Percentiles rank a stretch among this genome's conserved stretches.
These are phyloP conservation scores for Hordeum vulgare DNA, from an alignment of 176 grass and related monocot species.

Conservation along the genomic window MorexV3_pseudomolecules_assembly NC_058523.1:84301455-84301954, in stretches of 20 bases:
- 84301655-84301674: too few species aligned
- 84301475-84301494: too few species aligned
- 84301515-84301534: too few species aligned
- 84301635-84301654: too few species aligned
- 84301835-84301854: neutral
- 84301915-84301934: constrained; percentile 72
- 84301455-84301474: too few species aligned
- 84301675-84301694: neutral
- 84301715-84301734: neutral
- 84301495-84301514: too few species aligned
- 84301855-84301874: constrained; percentile 55
- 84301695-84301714: neutral
- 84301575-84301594: too few species aligned
- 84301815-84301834: neutral
- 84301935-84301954: constrained; percentile 60
- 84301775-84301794: neutral
- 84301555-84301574: too few species aligned
- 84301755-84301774: neutral
- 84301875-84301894: constrained; percentile 70
- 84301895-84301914: constrained; percentile 72
- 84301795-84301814: neutral
- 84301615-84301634: too few species aligned
- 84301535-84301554: too few species aligned
- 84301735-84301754: neutral
- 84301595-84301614: too few species aligned